Conservation (phyloP, 192 early-diverging fungal genomes). For the Backusella westeae region DNA sequence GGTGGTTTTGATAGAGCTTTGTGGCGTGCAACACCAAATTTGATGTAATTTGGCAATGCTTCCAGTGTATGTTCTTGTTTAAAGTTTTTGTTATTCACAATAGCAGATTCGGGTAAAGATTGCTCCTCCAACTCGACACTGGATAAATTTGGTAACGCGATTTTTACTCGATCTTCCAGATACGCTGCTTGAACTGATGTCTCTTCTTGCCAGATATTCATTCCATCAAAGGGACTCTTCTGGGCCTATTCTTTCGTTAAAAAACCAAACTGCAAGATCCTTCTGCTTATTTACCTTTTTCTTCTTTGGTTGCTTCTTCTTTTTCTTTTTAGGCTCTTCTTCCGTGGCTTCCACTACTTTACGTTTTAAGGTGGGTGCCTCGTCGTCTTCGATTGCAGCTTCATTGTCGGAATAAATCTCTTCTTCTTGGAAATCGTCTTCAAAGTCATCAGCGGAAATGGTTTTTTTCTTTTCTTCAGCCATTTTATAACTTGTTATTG, state of each 20-base stretch:
- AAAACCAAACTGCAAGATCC: background rate
- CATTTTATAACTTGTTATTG: background rate
- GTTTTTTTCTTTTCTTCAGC: constrained; percentile 12
- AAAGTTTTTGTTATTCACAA: constrained; percentile 45
- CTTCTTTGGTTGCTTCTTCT: constrained; percentile 43
- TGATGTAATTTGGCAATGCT: constrained; percentile 47
- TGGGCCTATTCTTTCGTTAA: background rate
- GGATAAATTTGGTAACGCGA: constrained; percentile 39
- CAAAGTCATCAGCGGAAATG: constrained; percentile 46
- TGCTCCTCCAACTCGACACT: constrained; percentile 37
- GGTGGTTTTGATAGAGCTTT: constrained; percentile 43
- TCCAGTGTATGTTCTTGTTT: constrained; percentile 45
- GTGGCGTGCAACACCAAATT: constrained; percentile 47
- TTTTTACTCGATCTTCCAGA: constrained; percentile 39
- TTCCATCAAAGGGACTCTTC: constrained; percentile 27
- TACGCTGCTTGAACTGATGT: constrained; percentile 37
- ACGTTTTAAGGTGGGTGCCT: constrained; percentile 31
- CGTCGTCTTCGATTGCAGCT: constrained; percentile 22
- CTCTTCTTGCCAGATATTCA: constrained; percentile 29
- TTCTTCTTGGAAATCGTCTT: constrained; percentile 47
- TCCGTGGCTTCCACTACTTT: constrained; percentile 6
- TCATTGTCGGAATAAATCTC: constrained; percentile 36
- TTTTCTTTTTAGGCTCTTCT: constrained; percentile 34
- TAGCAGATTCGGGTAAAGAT: constrained; percentile 29
- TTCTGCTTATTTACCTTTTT: constrained; percentile 3